A percentile compares a stretch with the other conserved stretches of the same genome.
phyloP scores from a whole-genome alignment of 2,329 filamentous ascomycete species.

The Annulohypoxylon truncatum region DNA sequence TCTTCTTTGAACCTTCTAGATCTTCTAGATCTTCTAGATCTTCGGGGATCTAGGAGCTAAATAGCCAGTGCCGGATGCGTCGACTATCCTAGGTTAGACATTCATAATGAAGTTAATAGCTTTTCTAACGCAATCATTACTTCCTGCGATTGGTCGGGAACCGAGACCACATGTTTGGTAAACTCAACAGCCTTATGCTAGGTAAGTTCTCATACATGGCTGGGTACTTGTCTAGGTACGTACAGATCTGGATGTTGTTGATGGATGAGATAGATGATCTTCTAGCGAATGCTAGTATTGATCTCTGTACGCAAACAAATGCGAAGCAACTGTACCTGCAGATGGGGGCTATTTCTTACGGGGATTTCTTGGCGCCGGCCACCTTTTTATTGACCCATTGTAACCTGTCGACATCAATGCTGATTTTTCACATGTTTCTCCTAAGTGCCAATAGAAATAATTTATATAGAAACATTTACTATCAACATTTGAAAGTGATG shows the following conservation, averaged over 20 bases:
- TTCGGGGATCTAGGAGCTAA: neutral
- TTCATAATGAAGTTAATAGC: neutral
- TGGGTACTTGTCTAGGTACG: neutral
- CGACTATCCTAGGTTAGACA: neutral
- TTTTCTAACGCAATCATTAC: neutral
- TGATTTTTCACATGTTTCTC: conserved; percentile 24
- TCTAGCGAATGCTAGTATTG: conserved; percentile 11
- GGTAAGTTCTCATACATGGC: neutral
- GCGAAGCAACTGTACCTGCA: conserved; percentile 33
- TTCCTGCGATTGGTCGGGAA: neutral
- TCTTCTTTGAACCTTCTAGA: too few relatives aligned
- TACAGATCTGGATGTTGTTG: neutral
- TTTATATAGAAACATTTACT: neutral
- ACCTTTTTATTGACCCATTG: conserved; percentile 8
- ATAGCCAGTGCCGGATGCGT: neutral
- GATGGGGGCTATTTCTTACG: conserved; percentile 16
- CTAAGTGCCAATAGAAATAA: neutral
- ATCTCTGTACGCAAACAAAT: conserved; percentile 6
- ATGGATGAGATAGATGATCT: neutral
- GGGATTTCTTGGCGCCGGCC: conserved; percentile 18
- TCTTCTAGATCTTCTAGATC: neutral
- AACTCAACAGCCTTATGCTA: neutral
- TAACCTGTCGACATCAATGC: conserved; percentile 18
- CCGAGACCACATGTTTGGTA: neutral
- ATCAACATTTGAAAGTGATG: neutral